These are phyloP conservation scores for Xerocomus spinulosus DNA, from an alignment of 768 basidiomycete species.

Conservation along the genomic window DNA sequence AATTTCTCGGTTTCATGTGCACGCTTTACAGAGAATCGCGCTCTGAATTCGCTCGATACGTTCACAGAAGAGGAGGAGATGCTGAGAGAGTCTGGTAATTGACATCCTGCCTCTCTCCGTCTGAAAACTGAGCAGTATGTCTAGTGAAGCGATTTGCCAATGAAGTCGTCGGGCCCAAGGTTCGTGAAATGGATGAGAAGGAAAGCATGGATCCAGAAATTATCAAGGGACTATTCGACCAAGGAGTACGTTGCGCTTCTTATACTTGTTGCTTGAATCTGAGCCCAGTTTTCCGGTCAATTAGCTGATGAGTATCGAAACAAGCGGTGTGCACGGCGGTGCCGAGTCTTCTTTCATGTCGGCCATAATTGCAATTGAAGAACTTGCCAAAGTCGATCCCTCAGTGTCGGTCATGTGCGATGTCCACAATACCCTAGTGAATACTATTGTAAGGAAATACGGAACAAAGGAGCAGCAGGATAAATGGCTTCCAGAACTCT, in stretches of 20 bases:
- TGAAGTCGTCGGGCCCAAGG: conserved; percentile 87
- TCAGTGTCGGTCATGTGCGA: conserved; percentile 96
- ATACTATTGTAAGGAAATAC: conserved; percentile 87
- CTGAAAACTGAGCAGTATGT: conserved; percentile 7
- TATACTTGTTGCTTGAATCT: neutral
- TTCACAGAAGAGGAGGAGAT: conserved; percentile 95
- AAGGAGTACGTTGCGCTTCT: conserved; percentile 61
- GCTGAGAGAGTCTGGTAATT: conserved; percentile 84
- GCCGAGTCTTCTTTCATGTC: conserved; percentile 90
- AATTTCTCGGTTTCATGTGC: conserved; percentile 23
- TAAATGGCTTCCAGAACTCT: conserved; percentile 81
- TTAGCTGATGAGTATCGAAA: conserved; percentile 98
- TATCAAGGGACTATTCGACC: conserved; percentile 88
- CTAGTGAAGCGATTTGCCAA: conserved; percentile 83
- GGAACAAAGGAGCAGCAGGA: conserved; percentile 81
- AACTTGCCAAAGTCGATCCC: conserved; percentile 93
- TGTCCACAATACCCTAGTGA: conserved; percentile 97
- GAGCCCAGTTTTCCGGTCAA: neutral
- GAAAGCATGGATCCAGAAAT: conserved; percentile 88
- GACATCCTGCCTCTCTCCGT: neutral
- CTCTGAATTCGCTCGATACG: conserved; percentile 61
- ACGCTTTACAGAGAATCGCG: conserved; percentile 25
- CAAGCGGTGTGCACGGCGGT: conserved; percentile 75
- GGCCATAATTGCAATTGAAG: conserved; percentile 95
- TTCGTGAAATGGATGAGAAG: conserved; percentile 96